Conservation (phyloP, 352 stramenopile genomes). For the Peronospora tabacina region DNA sequence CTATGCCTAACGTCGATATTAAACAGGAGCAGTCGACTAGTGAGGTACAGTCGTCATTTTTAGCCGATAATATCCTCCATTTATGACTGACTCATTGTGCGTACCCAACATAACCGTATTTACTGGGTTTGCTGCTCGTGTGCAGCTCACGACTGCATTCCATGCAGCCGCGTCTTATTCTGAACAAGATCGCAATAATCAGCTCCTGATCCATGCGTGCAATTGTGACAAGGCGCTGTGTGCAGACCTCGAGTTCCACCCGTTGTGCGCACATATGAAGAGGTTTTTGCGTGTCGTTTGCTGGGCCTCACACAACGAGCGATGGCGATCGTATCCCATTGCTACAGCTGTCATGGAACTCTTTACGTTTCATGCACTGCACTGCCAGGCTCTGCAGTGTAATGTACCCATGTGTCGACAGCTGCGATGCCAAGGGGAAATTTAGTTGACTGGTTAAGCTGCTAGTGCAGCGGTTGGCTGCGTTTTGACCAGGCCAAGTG, state of each 20-base stretch:
- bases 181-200: conserved; percentile 29
- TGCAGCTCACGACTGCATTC: conserved; percentile 13
- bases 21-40: conserved; percentile 21
- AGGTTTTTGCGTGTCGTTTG: conserved; percentile 44
- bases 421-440: conserved; percentile 27
- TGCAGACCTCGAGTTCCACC: conserved; percentile 23
- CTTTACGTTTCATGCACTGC: conserved; percentile 44
- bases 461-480: too few relatives aligned
- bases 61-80: too few relatives aligned
- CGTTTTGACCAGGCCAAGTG: too few relatives aligned
- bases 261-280: conserved; percentile 54
- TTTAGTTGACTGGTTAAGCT: too few relatives aligned
- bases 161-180: conserved; percentile 5
- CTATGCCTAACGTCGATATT: conserved; percentile 13
- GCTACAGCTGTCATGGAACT: conserved; percentile 32
- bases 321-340: conserved; percentile 36
- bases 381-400: conserved; percentile 34
- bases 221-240: conserved; percentile 41
- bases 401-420: conserved; percentile 39
- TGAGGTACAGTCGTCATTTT: conserved; percentile 2
- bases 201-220: conserved; percentile 49
- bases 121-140: background rate
- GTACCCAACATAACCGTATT: background rate
- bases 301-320: conserved; percentile 51
- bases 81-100: background rate